Base-by-base conservation (phyloP, 2,329 filamentous ascomycete genomes). In the Pseudocercospora vitis region DNA sequence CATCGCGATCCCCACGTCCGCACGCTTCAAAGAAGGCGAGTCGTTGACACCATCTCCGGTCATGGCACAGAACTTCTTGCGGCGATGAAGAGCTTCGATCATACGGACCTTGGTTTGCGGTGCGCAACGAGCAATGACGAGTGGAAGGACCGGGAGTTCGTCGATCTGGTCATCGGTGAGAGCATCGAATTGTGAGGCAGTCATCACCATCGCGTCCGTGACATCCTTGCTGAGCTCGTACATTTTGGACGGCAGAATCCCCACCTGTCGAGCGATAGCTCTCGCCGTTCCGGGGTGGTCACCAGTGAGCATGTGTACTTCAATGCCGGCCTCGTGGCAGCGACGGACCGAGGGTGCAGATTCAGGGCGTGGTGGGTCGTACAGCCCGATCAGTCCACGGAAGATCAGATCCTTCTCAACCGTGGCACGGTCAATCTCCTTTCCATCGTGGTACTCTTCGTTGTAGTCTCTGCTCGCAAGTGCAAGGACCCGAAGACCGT, bases 1-100 rank as follows among this genome's bases (percentile, higher is more conserved):
- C 89, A 95, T 95, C 50, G 89, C 89, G 61, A 94, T 95, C 59
- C 88, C 89, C 4, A 95, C 88, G 66, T 95, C 90, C 2, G 89
- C 87, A 39, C 83, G 81, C 63, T 89, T 88, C 28, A 95, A 78
- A 3, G 88, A 90, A 0, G 89, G 89, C 1, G 88, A 88, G 67
- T 95, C 89, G 67, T 95, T 95, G 58, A 94, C 89, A 42, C 89
- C 89, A 63, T 95, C 89, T 54, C 89, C 89, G 14, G 89, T 94
- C 89, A 95, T 94, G 55, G 89, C 89, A 70, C 86, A 89, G 70
- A 88, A 92, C 16, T 81, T 81, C 18, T 81, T 79, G 33, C 89
- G 85, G 12, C 90, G 83, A 60, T 91, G 88, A 12, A 95, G 81
- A 4, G 90, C 89, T 62, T 91, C 88, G 48, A 95, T 91, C 89